Base-by-base conservation (phyloP, 805 yeast species). In the Saturnispora quitensis region DNA sequence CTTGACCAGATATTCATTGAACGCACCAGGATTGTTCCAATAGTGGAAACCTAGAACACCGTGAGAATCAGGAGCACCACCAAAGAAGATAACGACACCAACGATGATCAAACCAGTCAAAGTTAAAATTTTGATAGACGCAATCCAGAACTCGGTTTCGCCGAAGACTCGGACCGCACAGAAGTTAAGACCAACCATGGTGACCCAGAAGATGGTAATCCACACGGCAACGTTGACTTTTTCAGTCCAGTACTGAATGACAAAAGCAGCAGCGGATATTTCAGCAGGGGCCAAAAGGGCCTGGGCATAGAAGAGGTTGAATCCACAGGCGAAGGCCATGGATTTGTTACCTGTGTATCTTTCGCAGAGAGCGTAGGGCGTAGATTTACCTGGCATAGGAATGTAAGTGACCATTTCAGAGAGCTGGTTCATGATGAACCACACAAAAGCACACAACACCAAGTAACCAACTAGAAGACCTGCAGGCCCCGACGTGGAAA, bases 401-500 rank as follows among this genome's bases (percentile, higher is more conserved):
- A 77, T 54, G 57, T 71, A 82, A 40, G 86, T 74, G 17, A 84
- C 86, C 73, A 83, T 78, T 64, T 83, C 89, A 52, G 86, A 86
- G 49, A 83, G 68, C 45, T 78, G 71, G 60, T 75, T 75, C 83
- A 82, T 82, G 45, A 84, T 78, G 56, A 79, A 76, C 66, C 76
- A 84, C 40, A 85, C 81, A 51, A 82, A 79, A 43, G 78, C 68
- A 10, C 87, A 82, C 62, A 86, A 75, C 45, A 82, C 68, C 25
- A 80, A 56, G 62, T 84, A 86, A 12, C 89, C 81, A 24, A 80
- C 69, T 38, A 86, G 72, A 36, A 80, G 57, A 28, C 78, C 78
- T 1, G 67, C 69, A 2, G 71, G 70, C 18, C 71, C 71, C 34
- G 60, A 50, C 8, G 59, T 56, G 12, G 66, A 53, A 50, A 73